These are phyloP conservation scores for Heterobasidion occidentale DNA, from an alignment of 1,284 basidiomycete genomes.

Conservation along the genomic window DNA sequence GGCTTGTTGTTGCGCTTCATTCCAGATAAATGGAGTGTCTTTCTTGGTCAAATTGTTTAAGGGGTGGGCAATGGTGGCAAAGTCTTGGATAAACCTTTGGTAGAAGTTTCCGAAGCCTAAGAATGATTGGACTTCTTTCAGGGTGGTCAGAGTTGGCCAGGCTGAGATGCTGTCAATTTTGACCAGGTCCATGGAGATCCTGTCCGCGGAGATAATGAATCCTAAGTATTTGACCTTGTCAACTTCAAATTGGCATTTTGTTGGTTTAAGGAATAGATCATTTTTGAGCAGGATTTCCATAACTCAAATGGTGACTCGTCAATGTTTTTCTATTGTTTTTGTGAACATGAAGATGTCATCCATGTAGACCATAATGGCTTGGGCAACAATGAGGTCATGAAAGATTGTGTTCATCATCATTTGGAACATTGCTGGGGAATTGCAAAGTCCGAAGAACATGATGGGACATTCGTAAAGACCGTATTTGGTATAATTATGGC, in stretches of 20 bases:
- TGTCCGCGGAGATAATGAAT: background rate
- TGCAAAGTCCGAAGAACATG: background rate
- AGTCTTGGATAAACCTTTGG: background rate
- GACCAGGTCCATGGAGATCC: background rate
- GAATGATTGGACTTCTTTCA: conserved; percentile 10
- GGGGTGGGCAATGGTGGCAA: background rate
- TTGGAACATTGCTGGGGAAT: background rate
- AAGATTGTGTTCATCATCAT: background rate
- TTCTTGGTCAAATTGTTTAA: background rate
- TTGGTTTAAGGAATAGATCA: background rate
- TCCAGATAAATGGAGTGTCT: conserved; percentile 14
- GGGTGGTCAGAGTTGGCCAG: background rate
- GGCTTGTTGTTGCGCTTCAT: conserved; percentile 11
- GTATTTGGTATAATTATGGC: too few species aligned
- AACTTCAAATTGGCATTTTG: background rate
- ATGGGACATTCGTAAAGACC: background rate
- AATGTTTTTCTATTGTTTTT: background rate
- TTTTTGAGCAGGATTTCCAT: background rate
- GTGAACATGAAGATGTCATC: background rate
- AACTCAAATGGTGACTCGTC: background rate
- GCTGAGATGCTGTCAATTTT: background rate
- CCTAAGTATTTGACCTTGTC: background rate
- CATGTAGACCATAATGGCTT: background rate
- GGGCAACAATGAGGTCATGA: background rate
- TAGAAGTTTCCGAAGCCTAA: background rate